Evolutionary conservation across 495 filamentous ascomycete genomes (phyloP), one percentile per base, ranked within the genome.

Genomic region (Talaromyces borbonicus): DNA sequence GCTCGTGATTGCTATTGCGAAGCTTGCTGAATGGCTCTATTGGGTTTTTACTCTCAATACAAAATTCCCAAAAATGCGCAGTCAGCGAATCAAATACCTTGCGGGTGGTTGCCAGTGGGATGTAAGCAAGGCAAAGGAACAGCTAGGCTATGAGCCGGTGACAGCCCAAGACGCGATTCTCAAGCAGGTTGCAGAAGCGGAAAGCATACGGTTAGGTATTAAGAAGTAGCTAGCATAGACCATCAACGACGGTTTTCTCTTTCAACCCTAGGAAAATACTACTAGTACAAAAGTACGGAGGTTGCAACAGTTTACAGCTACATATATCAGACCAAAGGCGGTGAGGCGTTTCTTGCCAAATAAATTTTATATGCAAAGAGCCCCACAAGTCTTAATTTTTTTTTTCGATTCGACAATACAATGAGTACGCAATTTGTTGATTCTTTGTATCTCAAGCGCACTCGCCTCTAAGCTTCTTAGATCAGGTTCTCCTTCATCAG

Each of bases 101-200:
- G 37, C 44, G 9, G 29, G 37, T 36, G 54, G 52, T 22, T 51
- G 43, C 35, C 49, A 44, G 20, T 58, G 50, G 53, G 50, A 26
- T 43, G 49, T 56, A 37, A 58, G 58, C 23, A 60, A 60, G 49
- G 57, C 59, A 35, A 55, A 49, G 50, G 39, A 35, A 42, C 39
- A 47, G 43, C 46, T 58, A 30, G 56, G 59, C 14, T 62, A 58
- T 45, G 29, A 47, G 43, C 57, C 57, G n/a, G 41, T 54, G 23
- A 27, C 40, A 22, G 55, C 52, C 22, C 48, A 52, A 43, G 52
- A 62, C 35, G 53, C 50, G 24, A 50, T 47, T 3, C 47, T 61
- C 19, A 44, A 29, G 22, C 38, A 36, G 24, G 41, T 43, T 43
- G 41, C 41, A 0, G 25, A 30, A 30, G 18, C 41, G 26, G 41